Percentiles rank a stretch among this genome's conserved stretches.
These are phyloP conservation scores for Emergomyces orientalis DNA, from an alignment of 2,329 filamentous ascomycete species.

Conservation along the genomic window DNA sequence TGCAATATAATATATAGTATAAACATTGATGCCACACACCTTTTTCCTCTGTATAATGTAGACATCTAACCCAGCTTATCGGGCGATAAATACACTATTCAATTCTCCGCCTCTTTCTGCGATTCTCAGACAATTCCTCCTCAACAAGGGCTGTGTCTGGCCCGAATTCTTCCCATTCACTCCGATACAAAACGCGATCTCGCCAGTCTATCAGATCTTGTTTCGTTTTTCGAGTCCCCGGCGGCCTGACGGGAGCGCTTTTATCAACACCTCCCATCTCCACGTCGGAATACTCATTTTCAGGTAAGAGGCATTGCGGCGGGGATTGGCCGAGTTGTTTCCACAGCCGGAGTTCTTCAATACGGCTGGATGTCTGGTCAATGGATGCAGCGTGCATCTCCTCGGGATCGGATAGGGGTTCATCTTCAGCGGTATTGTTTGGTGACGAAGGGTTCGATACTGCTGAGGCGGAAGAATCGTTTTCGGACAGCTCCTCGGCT, in stretches of 20 bases:
- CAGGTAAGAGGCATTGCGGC: slow-evolving; percentile 5
- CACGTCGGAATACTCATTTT: slow-evolving; percentile 19
- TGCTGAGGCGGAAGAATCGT: not conserved
- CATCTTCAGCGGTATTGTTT: slow-evolving; percentile 11
- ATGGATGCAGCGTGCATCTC: slow-evolving; percentile 40
- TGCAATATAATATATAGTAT: not conserved
- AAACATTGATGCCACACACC: not conserved
- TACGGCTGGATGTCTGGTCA: slow-evolving; percentile 37
- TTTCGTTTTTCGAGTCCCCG: slow-evolving; percentile 25
- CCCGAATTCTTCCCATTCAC: slow-evolving; percentile 44
- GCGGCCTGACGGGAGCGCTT: slow-evolving; percentile 17
- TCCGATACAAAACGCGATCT: slow-evolving; percentile 36
- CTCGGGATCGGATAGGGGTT: slow-evolving; percentile 26
- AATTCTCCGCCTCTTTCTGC: slow-evolving; percentile 24
- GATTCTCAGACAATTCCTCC: slow-evolving; percentile 24
- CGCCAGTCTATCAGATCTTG: slow-evolving; percentile 42
- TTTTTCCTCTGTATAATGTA: not conserved
- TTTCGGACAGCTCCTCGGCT: not conserved
- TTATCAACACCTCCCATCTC: slow-evolving; percentile 18
- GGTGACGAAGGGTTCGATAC: not conserved
- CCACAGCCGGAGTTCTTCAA: slow-evolving; percentile 42
- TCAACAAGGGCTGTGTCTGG: slow-evolving; percentile 22
- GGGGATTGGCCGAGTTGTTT: slow-evolving; percentile 28
- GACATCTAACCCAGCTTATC: not conserved
- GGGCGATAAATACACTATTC: slow-evolving; percentile 2